phyloP scores from a whole-genome alignment of 2,329 filamentous ascomycete genomes.

The Emmonsiellopsis sp. region DNA sequence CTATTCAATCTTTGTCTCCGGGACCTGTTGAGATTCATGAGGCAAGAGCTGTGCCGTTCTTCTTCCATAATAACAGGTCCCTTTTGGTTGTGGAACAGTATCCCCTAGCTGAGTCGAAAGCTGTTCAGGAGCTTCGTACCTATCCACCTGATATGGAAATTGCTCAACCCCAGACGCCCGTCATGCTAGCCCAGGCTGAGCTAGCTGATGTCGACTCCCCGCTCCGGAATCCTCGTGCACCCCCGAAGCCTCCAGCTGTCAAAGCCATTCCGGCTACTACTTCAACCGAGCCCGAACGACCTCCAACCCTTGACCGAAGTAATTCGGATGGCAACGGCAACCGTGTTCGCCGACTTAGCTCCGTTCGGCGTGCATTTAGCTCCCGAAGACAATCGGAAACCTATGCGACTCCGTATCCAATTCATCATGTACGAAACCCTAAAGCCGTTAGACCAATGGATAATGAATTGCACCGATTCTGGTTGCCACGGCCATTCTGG shows the following conservation, averaged over 20 bases:
- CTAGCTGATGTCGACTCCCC: slow-evolving; percentile 43
- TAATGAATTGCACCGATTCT: slow-evolving; percentile 50
- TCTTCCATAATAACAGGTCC: slow-evolving; percentile 55
- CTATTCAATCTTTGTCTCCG: slow-evolving; percentile 40
- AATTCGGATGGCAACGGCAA: slow-evolving; percentile 15
- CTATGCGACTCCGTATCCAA: slow-evolving; percentile 12
- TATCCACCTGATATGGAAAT: slow-evolving; percentile 6
- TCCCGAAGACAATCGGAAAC: slow-evolving; percentile 31
- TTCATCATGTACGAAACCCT: slow-evolving; percentile 31
- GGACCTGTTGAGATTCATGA: slow-evolving; percentile 50
- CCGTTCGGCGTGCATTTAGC: slow-evolving; percentile 29
- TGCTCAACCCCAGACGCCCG: slow-evolving; percentile 20
- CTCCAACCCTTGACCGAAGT: slow-evolving; percentile 19
- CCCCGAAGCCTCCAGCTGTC: slow-evolving; percentile 49
- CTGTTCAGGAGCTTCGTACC: slow-evolving; percentile 21
- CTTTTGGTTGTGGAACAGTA: slow-evolving; percentile 54
- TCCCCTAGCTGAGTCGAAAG: slow-evolving; percentile 21
- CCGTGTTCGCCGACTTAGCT: slow-evolving; percentile 24
- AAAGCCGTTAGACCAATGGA: slow-evolving; percentile 38
- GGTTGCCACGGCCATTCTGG: slow-evolving; percentile 57
- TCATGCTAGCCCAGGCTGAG: slow-evolving; percentile 12
- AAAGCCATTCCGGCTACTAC: slow-evolving; percentile 49
- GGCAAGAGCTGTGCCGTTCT: slow-evolving; percentile 52
- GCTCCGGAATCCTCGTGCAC: slow-evolving; percentile 49
- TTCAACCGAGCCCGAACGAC: slow-evolving; percentile 32